Conservation (phyloP, 176 grass and related monocot species). For the Dactylis glomerata region DNA sequence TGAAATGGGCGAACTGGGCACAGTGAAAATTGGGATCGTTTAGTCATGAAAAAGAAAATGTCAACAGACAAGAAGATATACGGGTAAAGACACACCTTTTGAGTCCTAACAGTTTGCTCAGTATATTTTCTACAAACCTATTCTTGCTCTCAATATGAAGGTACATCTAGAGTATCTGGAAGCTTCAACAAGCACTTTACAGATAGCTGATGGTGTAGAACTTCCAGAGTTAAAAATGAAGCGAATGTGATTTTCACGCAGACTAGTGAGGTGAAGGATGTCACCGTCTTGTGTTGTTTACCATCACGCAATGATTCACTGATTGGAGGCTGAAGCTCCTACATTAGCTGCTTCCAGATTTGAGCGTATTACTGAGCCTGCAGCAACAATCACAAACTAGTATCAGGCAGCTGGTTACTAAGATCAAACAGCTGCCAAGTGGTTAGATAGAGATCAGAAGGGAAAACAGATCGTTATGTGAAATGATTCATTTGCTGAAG, state of each 20-base stretch:
- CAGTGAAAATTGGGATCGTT: neutral
- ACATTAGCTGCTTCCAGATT: slow-evolving; percentile 77
- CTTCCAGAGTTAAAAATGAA: slow-evolving; percentile 44
- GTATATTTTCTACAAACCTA: slow-evolving; percentile 44
- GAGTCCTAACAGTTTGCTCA: slow-evolving; percentile 33
- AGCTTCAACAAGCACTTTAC: slow-evolving; percentile 51
- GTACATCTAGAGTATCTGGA: slow-evolving; percentile 40
- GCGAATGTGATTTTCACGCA: slow-evolving; percentile 22
- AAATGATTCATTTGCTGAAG: slow-evolving; percentile 6
- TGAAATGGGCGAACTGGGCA: neutral
- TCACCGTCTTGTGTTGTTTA: slow-evolving; percentile 22
- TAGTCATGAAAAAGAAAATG: slow-evolving; percentile 16
- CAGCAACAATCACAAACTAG: slow-evolving; percentile 29
- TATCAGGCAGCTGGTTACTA: neutral
- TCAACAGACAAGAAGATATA: slow-evolving; percentile 20
- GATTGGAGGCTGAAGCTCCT: slow-evolving; percentile 6
- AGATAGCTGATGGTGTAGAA: slow-evolving; percentile 36
- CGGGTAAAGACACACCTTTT: slow-evolving; percentile 5
- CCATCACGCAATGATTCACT: slow-evolving; percentile 8
- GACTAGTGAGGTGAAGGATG: neutral
- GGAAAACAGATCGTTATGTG: neutral
- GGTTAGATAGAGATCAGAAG: neutral
- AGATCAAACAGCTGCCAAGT: neutral
- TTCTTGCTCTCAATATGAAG: slow-evolving; percentile 34
- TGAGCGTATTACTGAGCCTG: slow-evolving; percentile 97